Evolutionary conservation across 2,329 filamentous ascomycete species (phyloP).

Genomic region (Hymenoscyphus infarciens): DNA sequence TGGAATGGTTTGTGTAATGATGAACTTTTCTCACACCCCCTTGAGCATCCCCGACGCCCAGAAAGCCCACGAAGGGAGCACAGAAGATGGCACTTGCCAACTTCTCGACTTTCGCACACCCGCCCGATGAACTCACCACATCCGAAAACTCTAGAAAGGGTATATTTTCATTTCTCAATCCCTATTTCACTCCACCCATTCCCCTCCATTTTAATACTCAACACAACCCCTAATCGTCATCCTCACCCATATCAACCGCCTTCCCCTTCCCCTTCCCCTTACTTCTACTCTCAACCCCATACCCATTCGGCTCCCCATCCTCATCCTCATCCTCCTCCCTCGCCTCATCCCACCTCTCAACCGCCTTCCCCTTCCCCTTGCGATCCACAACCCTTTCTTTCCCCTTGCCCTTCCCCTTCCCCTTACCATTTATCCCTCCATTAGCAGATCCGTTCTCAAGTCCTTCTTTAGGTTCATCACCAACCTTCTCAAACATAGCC

Average conservation of each 20-base stretch:
- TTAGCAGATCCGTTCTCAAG: slow-evolving; percentile 18
- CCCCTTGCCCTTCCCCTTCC: slow-evolving; percentile 27
- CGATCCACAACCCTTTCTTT: slow-evolving; percentile 17
- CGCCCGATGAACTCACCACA: too few species aligned
- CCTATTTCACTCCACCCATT: not conserved
- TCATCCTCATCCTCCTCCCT: slow-evolving; percentile 34
- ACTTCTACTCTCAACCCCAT: slow-evolving; percentile 1
- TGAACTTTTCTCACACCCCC: too few species aligned
- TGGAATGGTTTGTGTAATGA: too few species aligned
- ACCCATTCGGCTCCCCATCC: slow-evolving; percentile 5
- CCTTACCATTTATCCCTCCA: slow-evolving; percentile 21
- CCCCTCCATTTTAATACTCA: slow-evolving; percentile 12
- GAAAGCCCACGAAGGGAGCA: too few species aligned
- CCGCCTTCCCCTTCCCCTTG: slow-evolving; percentile 39
- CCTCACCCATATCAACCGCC: slow-evolving; percentile 43
- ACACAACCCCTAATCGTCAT: slow-evolving; percentile 38
- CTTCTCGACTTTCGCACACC: not conserved
- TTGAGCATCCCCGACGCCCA: too few species aligned
- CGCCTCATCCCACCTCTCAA: slow-evolving; percentile 33
- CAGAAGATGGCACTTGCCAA: not conserved
- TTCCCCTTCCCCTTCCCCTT: slow-evolving; percentile 43
- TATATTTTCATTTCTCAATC: not conserved
- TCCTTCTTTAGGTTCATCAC: slow-evolving; percentile 35
- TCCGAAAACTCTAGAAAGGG: not conserved
- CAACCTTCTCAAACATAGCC: slow-evolving; percentile 70